Base-by-base conservation (phyloP, 805 yeast genomes). In the Suhomyces pyralidae region DNA sequence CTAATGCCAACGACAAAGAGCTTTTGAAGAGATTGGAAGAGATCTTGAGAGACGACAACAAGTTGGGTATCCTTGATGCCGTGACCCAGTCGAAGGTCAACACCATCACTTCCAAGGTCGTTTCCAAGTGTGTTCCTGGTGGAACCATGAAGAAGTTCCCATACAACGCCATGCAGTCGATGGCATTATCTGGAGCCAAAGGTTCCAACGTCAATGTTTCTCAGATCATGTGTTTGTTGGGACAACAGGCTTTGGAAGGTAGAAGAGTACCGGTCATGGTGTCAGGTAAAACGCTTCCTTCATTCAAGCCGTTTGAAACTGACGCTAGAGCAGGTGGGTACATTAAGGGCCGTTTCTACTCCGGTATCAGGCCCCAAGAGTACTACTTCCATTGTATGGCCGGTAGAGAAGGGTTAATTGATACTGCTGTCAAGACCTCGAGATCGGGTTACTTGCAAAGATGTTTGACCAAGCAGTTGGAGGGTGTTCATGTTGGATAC, bases 301-400 rank as follows among this genome's bases (percentile, higher is more conserved):
- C 97, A 43, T 94, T 94, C 82, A 90, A 89, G 71, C 93, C 99
- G 1, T 93, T 83, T 66, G 99, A 96, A 68, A 94, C 99, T 14
- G 93, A 90, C 69, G 97, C 97, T 1, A 82, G 96, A 69, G 97
- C 99, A 24, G 99, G 99, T 79, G 99, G 99, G 51, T 94, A 90
- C 69, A 90, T 94, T 67, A 89, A 93, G 70, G 93, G 96, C 56
- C 88, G 99, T 62, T 94, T 94, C 84, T 96, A 90, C 70, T 90
- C 97, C 40, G 99, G 99, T 71, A 88, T 94, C 61, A 84, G 90
- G 70, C 99, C 99, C 4, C 99, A 94, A 74, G 99, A 94, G 72
- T 94, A 96, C 74, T 94, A 92, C 69, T 94, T 96, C 94, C 99
- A 94, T 77, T 94, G 98, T 80, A 94, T 94, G 99, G 99, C 99